Evolutionary conservation across 352 stramenopile genomes (phyloP), one percentile per base, ranked within the genome.

Genomic region (Halophytophthora polymorphica): DNA sequence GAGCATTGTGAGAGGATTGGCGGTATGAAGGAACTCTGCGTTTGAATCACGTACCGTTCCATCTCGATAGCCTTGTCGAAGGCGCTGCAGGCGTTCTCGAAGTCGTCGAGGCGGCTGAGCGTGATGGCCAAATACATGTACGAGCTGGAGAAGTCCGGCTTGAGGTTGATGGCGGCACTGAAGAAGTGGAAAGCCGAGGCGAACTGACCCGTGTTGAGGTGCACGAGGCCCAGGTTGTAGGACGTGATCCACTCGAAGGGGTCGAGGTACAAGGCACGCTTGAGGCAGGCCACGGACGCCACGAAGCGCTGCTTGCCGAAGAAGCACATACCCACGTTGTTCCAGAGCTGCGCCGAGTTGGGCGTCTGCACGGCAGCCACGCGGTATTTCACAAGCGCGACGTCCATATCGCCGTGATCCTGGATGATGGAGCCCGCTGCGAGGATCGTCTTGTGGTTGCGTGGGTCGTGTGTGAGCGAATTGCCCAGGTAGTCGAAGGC

Each of bases 301-400:
- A 90, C 85, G 56, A 74, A 91, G 8, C 76, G 81, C 59, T 93
- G 79, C 66, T 97, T 97, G 28, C 88, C 88, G 58, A 97, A 97
- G 58, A 98, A 97, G 58, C 90, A 97, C 93, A 98, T 97, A 44
- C 90, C 91, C 38, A 98, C 86, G 63, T 98, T 97, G 73, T 98
- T 98, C 91, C 91, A 98, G 13, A 98, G 70, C 63, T 97, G 86
- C 1, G 93, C 83, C 50, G 82, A 95, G 68, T 97, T 95, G 14
- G 93, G 90, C 15, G 83, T 97, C 59, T 96, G 83, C 21, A 90
- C 84, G 3, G 90, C 90, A 14, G 90, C 91, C 7, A 98, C 84
- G 34, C 91, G 87, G 53, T 98, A 98, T 72, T 98, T 98, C 43
- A 97, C 83, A 15, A 98, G 78, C 35, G 90, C 91, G 34, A 98